Base-by-base conservation (phyloP, 345 rosid genomes). In the Salix caprea region DNA sequence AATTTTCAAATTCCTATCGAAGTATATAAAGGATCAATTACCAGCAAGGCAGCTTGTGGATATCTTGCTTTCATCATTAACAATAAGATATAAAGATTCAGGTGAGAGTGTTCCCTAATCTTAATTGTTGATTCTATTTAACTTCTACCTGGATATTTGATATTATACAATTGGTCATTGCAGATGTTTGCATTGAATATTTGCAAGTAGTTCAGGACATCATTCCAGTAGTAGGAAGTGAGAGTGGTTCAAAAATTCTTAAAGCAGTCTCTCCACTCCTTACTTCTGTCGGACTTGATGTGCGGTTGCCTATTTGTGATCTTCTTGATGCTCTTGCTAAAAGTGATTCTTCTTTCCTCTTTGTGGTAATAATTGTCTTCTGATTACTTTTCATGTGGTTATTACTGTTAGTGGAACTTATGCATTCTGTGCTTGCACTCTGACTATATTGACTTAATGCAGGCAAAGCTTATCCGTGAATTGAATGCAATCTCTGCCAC, bases 401-500 rank as follows among this genome's bases (percentile, higher is more conserved):
- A 69, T 74, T 65, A 2, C 21, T 19, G 58, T 26, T 72, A 16
- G 40, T 40, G 69, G 28, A n/a, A 2, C 42, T 77, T 76, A 74
- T 73, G 67, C 75, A 21, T 9, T 62, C 69, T 40, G n/a, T 72
- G 37, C 44, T 30, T 44, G 67, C 24, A 52, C 74, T 65, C 67
- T 65, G 16, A 78, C 74, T 18, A 73, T 70, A 9, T 84, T 72
- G 76, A 67, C 71, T 77, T 42, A 65, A 60, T 88, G 85, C 90
- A 96, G 99, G 96, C 94, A 76, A 84, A 86, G 65, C 85, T 90
- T 52, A 32, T 93, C 34, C 76, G 77, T 30, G 86, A 89, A 74
- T 82, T 96, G 87, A 96, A 96, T 76, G 85, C 94, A 64, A 88
- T 87, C 77, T 91, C 97, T 64, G 85, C 85, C 66, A 71, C 81